Base-by-base conservation (phyloP, 495 filamentous ascomycete genomes). In the Podospora conica region DNA sequence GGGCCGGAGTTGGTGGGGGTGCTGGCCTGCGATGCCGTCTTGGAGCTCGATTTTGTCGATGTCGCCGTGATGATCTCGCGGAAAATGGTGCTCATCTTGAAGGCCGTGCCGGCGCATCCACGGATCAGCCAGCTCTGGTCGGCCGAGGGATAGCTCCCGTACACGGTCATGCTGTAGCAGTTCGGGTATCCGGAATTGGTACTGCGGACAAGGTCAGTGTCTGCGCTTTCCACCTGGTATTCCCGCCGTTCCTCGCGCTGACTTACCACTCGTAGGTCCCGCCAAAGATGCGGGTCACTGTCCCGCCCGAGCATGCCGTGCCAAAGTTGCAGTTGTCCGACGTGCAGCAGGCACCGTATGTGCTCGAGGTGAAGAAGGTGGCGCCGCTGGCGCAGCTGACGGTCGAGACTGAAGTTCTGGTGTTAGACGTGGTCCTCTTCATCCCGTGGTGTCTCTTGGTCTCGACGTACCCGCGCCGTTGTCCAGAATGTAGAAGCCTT, bases 91-190 rank as follows among this genome's bases (percentile, higher is more conserved):
- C n/a, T 54, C 20, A 63, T 60, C 15, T 3, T n/a, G 66, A 56
- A 68, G 1, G 24, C 2, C 29, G 29, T n/a, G 0, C 15, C 55
- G 22, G 53, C 69, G 28, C 69, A 71, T 28, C 61, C 64, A 12
- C 33, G 22, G 0, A 66, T 40, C 23, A 68, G 33, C 63, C 66
- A 68, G 57, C 69, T 71, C 4, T 66, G 40, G 55, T 22, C 23
- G 1, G 66, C 63, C 27, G 64, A 55, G 18, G 55, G 60, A 40
- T 24, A 71, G 56, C 25, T 24, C 9, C 9, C 69, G 56, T 61
- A 68, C 2, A 70, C 25, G 7, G 69, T 70, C 63, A 70, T 68
- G 21, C 66, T 66, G 24, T 58, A 64, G 59, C 66, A 70, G 20
- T 64, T 15, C 6, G 31, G 62, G 55, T 27, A 61, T 4, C 40